These are phyloP conservation scores for Cladosporium phlei DNA, from an alignment of 2,329 filamentous ascomycete genomes.

Conservation along the genomic window DNA sequence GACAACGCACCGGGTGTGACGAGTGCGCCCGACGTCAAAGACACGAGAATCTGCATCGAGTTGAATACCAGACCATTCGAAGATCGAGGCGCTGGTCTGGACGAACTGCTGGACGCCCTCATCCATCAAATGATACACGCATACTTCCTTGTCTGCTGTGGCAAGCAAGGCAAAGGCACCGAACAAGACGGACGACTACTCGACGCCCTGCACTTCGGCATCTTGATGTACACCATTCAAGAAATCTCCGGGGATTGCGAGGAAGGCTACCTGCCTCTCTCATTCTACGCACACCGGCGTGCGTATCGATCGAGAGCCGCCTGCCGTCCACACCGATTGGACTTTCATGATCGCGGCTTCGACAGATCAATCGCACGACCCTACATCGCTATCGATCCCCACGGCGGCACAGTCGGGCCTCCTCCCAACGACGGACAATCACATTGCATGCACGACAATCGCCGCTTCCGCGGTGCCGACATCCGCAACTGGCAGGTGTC, in stretches of 20 bases:
- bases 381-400: conserved; percentile 23
- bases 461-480: conserved; percentile 24
- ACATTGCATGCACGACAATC: conserved; percentile 30
- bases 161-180: conserved; percentile 30
- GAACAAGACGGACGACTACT: conserved; percentile 33
- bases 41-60: conserved; percentile 34
- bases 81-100: conserved; percentile 26
- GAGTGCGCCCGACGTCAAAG: conserved; percentile 29
- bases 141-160: conserved; percentile 41
- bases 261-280: conserved; percentile 27
- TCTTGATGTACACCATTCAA: conserved; percentile 36
- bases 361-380: not conserved
- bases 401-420: conserved; percentile 16
- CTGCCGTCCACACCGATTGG: not conserved
- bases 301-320: conserved; percentile 6
- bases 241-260: conserved; percentile 28
- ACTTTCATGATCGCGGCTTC: not conserved
- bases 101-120: conserved; percentile 34
- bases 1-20: conserved; percentile 33
- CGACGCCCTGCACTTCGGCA: conserved; percentile 39
- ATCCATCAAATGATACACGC: conserved; percentile 46
- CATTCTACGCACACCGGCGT: conserved; percentile 29
- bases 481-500: conserved; percentile 31
- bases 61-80: conserved; percentile 27
- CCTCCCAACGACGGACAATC: conserved; percentile 23